phyloP scores from a whole-genome alignment of 768 basidiomycete genomes.

The Mycena latifolia region DNA sequence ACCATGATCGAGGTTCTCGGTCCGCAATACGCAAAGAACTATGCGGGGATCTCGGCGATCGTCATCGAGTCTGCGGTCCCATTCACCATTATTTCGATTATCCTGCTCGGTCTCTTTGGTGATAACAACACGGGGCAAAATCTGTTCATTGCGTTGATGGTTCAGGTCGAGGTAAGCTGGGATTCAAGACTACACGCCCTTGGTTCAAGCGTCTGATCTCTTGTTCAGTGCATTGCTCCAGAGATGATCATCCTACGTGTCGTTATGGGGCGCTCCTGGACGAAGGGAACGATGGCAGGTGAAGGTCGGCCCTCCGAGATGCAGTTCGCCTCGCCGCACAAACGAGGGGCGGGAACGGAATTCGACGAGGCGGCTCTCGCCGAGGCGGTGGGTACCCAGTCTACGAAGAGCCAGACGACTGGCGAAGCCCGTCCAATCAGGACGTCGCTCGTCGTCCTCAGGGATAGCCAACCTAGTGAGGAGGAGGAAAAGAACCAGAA shows the following conservation, averaged over 20 bases:
- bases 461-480: background rate
- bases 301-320: conserved; percentile 14
- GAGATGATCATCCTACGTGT: conserved; percentile 50
- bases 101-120: conserved; percentile 40
- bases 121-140: conserved; percentile 38
- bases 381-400: conserved; percentile 1
- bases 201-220: background rate
- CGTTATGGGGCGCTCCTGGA: conserved; percentile 46
- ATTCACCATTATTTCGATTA: conserved; percentile 48
- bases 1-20: conserved; percentile 39
- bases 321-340: conserved; percentile 8
- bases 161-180: conserved; percentile 38
- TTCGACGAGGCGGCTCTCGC: conserved; percentile 3
- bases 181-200: too few species aligned
- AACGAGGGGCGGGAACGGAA: background rate
- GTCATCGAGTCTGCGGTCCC: conserved; percentile 51
- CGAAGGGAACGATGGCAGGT: conserved; percentile 37
- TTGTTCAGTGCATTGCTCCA: conserved; percentile 46
- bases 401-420: background rate
- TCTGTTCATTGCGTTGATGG: conserved; percentile 40
- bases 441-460: conserved; percentile 16
- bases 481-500: background rate
- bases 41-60: conserved; percentile 47
- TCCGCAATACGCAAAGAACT: conserved; percentile 41
- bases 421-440: background rate